Conservation (phyloP, 2,329 filamentous ascomycete species). For the Colletotrichum paranaense region DNA sequence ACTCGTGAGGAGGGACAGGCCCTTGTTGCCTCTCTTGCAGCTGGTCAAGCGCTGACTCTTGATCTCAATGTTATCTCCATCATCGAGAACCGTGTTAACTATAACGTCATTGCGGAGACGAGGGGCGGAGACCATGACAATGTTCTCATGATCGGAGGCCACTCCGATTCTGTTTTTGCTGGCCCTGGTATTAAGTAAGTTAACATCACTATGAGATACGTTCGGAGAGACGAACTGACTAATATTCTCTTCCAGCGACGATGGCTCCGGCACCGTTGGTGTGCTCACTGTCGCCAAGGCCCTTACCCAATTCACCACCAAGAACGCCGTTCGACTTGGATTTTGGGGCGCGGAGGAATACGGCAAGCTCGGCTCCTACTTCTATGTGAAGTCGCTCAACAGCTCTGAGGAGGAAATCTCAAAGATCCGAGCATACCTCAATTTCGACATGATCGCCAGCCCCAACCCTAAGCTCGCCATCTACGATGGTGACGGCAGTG, state of each 20-base stretch:
- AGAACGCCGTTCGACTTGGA: slow-evolving; percentile 61
- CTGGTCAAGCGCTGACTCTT: slow-evolving; percentile 46
- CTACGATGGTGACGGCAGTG: slow-evolving; percentile 71
- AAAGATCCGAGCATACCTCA: slow-evolving; percentile 66
- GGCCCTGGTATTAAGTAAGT: slow-evolving; percentile 68
- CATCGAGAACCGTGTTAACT: slow-evolving; percentile 58
- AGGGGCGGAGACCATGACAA: slow-evolving; percentile 60
- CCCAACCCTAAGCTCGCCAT: slow-evolving; percentile 64
- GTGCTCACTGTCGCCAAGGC: slow-evolving; percentile 58
- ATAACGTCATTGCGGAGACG: slow-evolving; percentile 63
- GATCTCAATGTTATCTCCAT: slow-evolving; percentile 58
- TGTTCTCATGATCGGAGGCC: slow-evolving; percentile 59
- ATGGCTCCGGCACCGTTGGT: slow-evolving; percentile 65
- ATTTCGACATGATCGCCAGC: slow-evolving; percentile 67
- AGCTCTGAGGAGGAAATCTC: slow-evolving; percentile 55
- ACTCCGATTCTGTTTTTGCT: slow-evolving; percentile 60
- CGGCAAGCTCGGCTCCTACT: slow-evolving; percentile 60
- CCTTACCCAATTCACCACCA: slow-evolving; percentile 55
- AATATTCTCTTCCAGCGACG: slow-evolving; percentile 53
- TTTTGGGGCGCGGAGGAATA: slow-evolving; percentile 66
- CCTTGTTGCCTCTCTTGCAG: slow-evolving; percentile 44
- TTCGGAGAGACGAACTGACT: background rate
- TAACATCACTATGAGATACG: background rate
- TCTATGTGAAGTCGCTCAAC: slow-evolving; percentile 57
- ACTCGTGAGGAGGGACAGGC: slow-evolving; percentile 56